Percentiles rank a stretch among this genome's conserved stretches.
Conservation (phyloP, 208 protist genomes). For the Crithidia fasciculata region DNA sequence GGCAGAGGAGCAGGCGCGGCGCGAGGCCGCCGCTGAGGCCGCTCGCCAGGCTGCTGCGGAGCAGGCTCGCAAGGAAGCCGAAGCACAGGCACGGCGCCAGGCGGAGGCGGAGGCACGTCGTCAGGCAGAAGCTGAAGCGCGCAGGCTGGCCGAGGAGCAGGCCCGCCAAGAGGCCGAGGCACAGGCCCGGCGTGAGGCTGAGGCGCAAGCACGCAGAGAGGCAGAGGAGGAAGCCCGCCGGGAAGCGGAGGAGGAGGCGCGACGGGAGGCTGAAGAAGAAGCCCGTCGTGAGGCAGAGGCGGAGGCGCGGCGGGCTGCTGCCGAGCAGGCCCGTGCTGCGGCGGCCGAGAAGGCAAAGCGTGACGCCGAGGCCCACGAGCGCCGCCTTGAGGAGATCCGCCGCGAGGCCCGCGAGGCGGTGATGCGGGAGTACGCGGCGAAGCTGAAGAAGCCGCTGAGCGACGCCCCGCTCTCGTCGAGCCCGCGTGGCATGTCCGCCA, state of each 20-base stretch:
- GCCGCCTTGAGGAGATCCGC: slow-evolving; percentile 43
- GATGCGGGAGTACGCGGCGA: slow-evolving; percentile 45
- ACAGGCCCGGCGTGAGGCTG: slow-evolving; percentile 37
- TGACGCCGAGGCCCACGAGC: slow-evolving; percentile 31
- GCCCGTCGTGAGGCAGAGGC: slow-evolving; percentile 37
- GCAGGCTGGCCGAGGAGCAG: slow-evolving; percentile 45
- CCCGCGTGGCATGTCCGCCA: slow-evolving; percentile 2
- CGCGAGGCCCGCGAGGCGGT: slow-evolving; percentile 47
- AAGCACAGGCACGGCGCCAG: slow-evolving; percentile 40
- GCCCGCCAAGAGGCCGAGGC: slow-evolving; percentile 87
- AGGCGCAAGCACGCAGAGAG: slow-evolving; percentile 81
- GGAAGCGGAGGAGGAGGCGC: slow-evolving; percentile 41
- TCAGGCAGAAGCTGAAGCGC: slow-evolving; percentile 37
- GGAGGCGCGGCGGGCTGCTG: slow-evolving; percentile 25
- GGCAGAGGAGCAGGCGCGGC: slow-evolving; percentile 32
- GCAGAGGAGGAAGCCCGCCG: slow-evolving; percentile 52
- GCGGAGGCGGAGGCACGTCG: slow-evolving; percentile 55
- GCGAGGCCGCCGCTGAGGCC: no score
- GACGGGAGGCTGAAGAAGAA: slow-evolving; percentile 40
- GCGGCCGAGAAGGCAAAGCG: slow-evolving; percentile 31
- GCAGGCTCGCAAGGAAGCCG: slow-evolving; percentile 66
- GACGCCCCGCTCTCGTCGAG: slow-evolving; percentile 4
- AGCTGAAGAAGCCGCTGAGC: slow-evolving; percentile 28
- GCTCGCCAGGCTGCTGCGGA: slow-evolving; percentile 26
- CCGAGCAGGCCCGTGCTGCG: slow-evolving; percentile 25